Evolutionary conservation across 306 rosid genomes (phyloP).

Genomic region (Cicer judaicum): DNA sequence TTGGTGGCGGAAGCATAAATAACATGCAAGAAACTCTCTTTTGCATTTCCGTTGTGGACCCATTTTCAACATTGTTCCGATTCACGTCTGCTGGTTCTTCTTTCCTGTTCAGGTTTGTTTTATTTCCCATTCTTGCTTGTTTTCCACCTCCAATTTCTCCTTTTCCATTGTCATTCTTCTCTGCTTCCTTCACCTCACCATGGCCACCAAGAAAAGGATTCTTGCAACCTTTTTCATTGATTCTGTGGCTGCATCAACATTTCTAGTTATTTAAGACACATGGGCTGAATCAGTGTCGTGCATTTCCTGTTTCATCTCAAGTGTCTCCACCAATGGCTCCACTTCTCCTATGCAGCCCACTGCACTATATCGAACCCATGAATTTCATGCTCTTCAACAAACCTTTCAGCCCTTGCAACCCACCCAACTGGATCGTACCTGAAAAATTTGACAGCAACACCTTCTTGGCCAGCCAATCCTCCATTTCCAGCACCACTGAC

Average conservation of each 20-base stretch:
- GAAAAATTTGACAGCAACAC: no score
- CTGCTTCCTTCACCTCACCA: not conserved
- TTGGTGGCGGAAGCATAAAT: not conserved
- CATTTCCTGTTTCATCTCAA: not conserved
- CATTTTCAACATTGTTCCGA: no score
- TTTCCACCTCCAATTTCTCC: not conserved
- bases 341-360: no score
- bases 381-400: no score
- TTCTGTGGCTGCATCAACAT: not conserved
- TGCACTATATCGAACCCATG: no score
- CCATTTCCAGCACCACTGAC: no score
- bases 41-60: not conserved
- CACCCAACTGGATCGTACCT: no score
- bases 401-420: no score
- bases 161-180: not conserved
- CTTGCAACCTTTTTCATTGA: not conserved
- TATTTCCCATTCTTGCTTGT: not conserved
- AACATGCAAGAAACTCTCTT: not conserved
- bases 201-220: not conserved
- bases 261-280: not conserved
- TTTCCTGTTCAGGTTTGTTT: not conserved
- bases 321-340: no score
- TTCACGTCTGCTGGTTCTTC: not conserved
- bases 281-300: not conserved
- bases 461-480: no score